Evolutionary conservation across 78 protist species (phyloP).

Genomic region (Dictyostelium intermedium): DNA sequence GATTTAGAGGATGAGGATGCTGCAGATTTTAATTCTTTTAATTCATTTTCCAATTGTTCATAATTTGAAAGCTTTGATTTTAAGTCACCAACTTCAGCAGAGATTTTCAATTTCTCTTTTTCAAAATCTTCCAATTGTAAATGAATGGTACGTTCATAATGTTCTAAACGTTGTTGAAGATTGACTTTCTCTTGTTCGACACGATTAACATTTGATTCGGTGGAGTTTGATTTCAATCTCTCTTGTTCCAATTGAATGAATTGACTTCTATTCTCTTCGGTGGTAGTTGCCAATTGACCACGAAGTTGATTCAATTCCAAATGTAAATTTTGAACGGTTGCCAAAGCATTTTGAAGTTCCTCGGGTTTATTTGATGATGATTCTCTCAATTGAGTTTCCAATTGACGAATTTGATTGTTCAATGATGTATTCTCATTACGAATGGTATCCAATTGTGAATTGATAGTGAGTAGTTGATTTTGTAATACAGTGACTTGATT

Average conservation of each 20-base stretch:
- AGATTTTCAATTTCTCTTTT: neutral
- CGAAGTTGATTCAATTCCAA: conserved; percentile 19
- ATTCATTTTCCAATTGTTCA: neutral
- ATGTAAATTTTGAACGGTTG: neutral
- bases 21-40: neutral
- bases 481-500: conserved; percentile 24
- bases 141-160: conserved; percentile 9
- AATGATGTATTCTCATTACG: conserved; percentile 4
- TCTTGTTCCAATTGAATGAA: conserved; percentile 62
- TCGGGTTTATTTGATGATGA: neutral
- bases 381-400: neutral
- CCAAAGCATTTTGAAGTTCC: conserved; percentile 2
- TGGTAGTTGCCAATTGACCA: neutral
- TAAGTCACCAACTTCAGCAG: neutral
- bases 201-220: neutral
- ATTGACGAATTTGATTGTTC: neutral
- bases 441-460: conserved; percentile 14
- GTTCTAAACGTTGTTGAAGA: conserved; percentile 46
- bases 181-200: conserved; percentile 17
- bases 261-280: conserved; percentile 37
- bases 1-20: neutral
- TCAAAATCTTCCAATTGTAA: conserved; percentile 42
- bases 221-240: conserved; percentile 32
- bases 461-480: conserved; percentile 23
- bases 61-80: neutral